phyloP scores from a whole-genome alignment of 306 rosid species.

The Cicer arietinum region DNA sequence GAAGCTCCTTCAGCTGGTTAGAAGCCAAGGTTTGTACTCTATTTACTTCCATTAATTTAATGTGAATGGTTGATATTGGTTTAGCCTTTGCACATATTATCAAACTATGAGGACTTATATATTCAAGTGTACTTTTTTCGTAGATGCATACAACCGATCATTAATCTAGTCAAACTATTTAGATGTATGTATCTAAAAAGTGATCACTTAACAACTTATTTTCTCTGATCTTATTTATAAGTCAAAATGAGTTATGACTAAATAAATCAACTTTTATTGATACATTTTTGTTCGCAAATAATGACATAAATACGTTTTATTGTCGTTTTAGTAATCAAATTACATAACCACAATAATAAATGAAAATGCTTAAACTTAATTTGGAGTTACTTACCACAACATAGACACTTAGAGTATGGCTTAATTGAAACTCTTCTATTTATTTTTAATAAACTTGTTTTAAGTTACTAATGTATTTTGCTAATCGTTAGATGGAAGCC shows the following conservation, averaged over 20 bases:
- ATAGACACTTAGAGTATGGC: not conserved
- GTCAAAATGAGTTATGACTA: too few relatives aligned
- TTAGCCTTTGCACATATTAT: not conserved
- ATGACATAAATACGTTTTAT: too few relatives aligned
- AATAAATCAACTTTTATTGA: too few relatives aligned
- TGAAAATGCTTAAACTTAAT: not conserved
- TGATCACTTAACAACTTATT: too few relatives aligned
- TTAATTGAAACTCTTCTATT: not conserved
- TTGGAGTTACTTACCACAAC: not conserved
- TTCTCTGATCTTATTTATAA: too few relatives aligned
- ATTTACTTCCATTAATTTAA: conserved; percentile 37
- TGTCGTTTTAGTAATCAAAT: too few relatives aligned
- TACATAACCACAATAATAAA: not conserved
- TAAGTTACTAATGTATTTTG: too few relatives aligned
- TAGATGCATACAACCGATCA: not conserved
- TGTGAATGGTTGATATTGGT: not conserved
- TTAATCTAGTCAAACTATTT: not conserved
- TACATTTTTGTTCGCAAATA: too few relatives aligned
- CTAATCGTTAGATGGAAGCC: too few relatives aligned
- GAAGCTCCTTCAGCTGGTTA: conserved; percentile 36
- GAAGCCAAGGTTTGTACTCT: conserved; percentile 46
- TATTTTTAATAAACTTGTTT: not conserved
- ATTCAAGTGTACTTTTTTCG: not conserved
- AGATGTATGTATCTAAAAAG: too few relatives aligned
- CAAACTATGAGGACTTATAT: not conserved